Evolutionary conservation across 768 basidiomycete genomes (phyloP), one percentile per base, ranked within the genome.

Genomic region (Termitomyces sp.): DNA sequence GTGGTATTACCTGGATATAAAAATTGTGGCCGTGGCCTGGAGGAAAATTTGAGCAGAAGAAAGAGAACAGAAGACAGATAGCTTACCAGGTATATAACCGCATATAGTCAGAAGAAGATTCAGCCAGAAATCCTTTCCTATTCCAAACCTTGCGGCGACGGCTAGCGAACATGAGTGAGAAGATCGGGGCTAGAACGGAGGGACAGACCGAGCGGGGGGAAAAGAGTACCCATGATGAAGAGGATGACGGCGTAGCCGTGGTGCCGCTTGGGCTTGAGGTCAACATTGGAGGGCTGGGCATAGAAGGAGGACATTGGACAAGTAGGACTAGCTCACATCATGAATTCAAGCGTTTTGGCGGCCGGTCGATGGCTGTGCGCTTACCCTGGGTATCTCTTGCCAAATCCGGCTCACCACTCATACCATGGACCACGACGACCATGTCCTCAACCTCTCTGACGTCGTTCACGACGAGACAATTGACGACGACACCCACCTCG

Each of bases 1-100:
- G 58, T 43, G 32, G 14, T 42, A 69, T 48, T 69, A 89, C 90
- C 82, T 92, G 91, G 61, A 94, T 92, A 77, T 94, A 94, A 71
- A 94, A 94, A 67, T 96, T 97, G 76, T 98, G 96, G 57, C 77
- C 86, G 71, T 98, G 95, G 25, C 93, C 92, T 88, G 71, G 56
- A 65, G 49, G 5, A 29, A 36, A 60, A 60, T 60, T 31, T 63
- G 63, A 40, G 48, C 31, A 14, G 49, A 25, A 61, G 52, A 48
- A 60, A 57, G 55, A 48, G 20, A 36, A 57, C 25, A 43, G n/a
- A 31, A 32, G 47, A 15, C 40, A 42, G 47, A 48, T 8, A n/a
- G 12, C 79, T 10, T 51, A 90, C 92, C 92, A 57, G 92, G 92
- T 66, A 94, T 90, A 72, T 96, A 97, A 11, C 95, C 95, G 71